Percentiles rank a stretch among this genome's conserved stretches.
Evolutionary conservation across 371 early-diverging fungal genomes (phyloP).

Genomic region (Zychaea mexicana): DNA sequence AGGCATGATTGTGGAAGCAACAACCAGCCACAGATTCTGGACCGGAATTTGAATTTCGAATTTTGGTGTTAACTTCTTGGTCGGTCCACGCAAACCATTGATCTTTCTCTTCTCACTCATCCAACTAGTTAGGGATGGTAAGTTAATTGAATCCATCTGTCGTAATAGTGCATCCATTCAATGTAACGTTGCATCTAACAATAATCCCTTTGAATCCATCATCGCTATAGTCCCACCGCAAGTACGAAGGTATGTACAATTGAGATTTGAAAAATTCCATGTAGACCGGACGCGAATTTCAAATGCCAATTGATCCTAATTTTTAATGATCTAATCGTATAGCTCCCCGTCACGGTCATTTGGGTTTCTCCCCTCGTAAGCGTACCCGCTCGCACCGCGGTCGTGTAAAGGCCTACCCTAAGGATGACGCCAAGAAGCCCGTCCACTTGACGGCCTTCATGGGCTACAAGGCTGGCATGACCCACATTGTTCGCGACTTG

Average conservation of each 20-base stretch:
- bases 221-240: conserved; percentile 22
- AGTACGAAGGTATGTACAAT: conserved; percentile 22
- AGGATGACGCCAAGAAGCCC: conserved; percentile 95
- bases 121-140: conserved; percentile 28
- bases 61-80: background rate
- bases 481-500: conserved; percentile 99
- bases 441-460: conserved; percentile 99
- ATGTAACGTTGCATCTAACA: conserved; percentile 8
- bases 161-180: conserved; percentile 17
- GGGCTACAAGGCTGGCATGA: conserved; percentile 99
- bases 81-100: background rate
- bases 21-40: no score
- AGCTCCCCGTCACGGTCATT: conserved; percentile 98
- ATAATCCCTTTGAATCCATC: background rate
- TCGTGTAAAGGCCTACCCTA: conserved; percentile 98
- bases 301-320: conserved; percentile 2
- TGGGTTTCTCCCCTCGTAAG: conserved; percentile 99
- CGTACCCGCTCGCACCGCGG: conserved; percentile 95
- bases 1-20: no score
- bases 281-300: background rate
- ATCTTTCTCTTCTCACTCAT: conserved; percentile 21
- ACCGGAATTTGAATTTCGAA: background rate
- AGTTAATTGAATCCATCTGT: conserved; percentile 13
- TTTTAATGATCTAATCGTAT: conserved; percentile 63
- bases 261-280: background rate